Evolutionary conservation across 495 filamentous ascomycete species (phyloP).

Genomic region (Massariosphaeria phaeospora): DNA sequence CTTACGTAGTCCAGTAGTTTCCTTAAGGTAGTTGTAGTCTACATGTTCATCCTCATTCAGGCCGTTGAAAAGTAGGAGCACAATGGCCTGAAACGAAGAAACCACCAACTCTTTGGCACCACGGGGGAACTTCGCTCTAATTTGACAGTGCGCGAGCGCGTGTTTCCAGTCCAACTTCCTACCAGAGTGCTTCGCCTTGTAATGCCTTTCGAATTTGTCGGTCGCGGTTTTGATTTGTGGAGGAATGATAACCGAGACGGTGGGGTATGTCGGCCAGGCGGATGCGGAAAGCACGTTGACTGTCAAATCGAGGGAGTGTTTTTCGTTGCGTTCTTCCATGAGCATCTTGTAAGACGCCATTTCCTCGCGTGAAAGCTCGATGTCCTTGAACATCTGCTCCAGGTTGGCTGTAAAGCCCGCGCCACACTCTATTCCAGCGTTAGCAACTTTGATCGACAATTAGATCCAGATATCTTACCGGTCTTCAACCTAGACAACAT

Average conservation of each 20-base stretch:
- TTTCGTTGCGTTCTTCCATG: constrained; percentile 47
- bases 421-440: constrained; percentile 65
- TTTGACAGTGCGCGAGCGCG: constrained; percentile 76
- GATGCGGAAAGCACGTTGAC: constrained; percentile 82
- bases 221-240: constrained; percentile 62
- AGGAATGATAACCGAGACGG: constrained; percentile 71
- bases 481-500: constrained; percentile 89
- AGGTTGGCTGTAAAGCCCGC: constrained; percentile 91
- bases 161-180: constrained; percentile 89
- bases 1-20: constrained; percentile 63
- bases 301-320: constrained; percentile 64
- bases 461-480: constrained; percentile 40
- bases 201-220: constrained; percentile 71
- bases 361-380: constrained; percentile 82
- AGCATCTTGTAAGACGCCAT: constrained; percentile 68
- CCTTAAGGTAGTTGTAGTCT: constrained; percentile 63
- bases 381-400: constrained; percentile 98
- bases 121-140: constrained; percentile 71
- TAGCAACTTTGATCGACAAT: constrained; percentile 4
- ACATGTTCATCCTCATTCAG: constrained; percentile 52
- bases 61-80: constrained; percentile 88
- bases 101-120: constrained; percentile 81
- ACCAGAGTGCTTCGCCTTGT: constrained; percentile 79
- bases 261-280: constrained; percentile 89
- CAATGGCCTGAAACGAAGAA: constrained; percentile 83